Evolutionary conservation across 345 rosid species (phyloP), one percentile per base, ranked within the genome.

Genomic region (Linum tenue): DNA sequence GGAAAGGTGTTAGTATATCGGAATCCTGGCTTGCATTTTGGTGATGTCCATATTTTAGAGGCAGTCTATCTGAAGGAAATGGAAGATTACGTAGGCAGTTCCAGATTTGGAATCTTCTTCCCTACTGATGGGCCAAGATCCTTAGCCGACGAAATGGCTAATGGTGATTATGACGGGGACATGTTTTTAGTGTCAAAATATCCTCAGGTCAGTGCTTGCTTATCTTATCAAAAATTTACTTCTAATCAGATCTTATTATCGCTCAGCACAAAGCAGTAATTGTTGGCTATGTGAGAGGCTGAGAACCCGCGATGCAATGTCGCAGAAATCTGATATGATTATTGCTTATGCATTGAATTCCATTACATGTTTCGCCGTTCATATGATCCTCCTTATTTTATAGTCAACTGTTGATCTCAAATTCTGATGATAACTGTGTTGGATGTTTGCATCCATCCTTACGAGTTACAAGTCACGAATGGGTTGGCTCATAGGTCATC

Each of bases 151-250:
- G 95, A 87, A 73, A 87, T 92, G 10, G 92, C 88, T 2, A 82
- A 86, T 7, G 94, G 91, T 37, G 98, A 92, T 64, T 89, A 70
- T 62, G 95, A 92, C 70, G 95, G 95, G 6, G 95, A 92, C 66
- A 53, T 66, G 85, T 92, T 80, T 64, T 89, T 89, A 66, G 75
- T 92, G 36, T 87, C 96, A 38, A 75, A 79, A 81, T 86, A 87
- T 64, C 84, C 82, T 2, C 76, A 87, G 95, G 98, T 89, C 70
- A 35, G 70, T 61, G 38, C 69, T 69, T 64, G 16, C 14, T 70
- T 59, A 22, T 22, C 31, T 44, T 44, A 7, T 44, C 11, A 2
- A 44, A 44, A 44, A 1, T 22, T 22, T 22, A 22, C 31, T 22
- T 22, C 31, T 22, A 22, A 22, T 22, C 31, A 22, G 31, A 22